Evolutionary conservation across 2,329 filamentous ascomycete genomes (phyloP).

Genomic region (Aureobasidium uvarum): DNA sequence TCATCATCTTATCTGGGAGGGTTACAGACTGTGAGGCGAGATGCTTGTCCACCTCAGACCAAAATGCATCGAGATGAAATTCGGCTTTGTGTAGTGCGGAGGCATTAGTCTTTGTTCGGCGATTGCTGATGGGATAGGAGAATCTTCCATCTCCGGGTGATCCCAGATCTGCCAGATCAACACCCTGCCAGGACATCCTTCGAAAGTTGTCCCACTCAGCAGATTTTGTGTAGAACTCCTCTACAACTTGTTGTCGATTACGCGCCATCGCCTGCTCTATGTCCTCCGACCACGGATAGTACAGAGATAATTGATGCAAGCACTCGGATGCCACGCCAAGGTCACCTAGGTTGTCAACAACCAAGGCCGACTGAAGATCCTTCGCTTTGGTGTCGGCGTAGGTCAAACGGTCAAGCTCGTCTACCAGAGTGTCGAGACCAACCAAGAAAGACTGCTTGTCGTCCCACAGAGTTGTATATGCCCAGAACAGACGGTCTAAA

Average conservation of each 20-base stretch:
- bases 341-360: slow-evolving; percentile 9
- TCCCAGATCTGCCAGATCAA: slow-evolving; percentile 18
- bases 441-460: not conserved
- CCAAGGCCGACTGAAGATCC: slow-evolving; percentile 1
- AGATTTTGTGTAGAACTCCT: slow-evolving; percentile 7
- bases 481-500: slow-evolving; percentile 13
- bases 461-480: slow-evolving; percentile 10
- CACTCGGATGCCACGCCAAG: slow-evolving; percentile 13
- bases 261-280: not conserved
- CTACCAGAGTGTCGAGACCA: slow-evolving; percentile 4
- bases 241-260: slow-evolving; percentile 6
- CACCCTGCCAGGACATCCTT: slow-evolving; percentile 28
- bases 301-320: slow-evolving; percentile 19
- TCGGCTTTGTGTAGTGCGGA: slow-evolving; percentile 50
- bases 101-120: slow-evolving; percentile 48
- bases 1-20: slow-evolving; percentile 18
- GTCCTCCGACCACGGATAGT: slow-evolving; percentile 28
- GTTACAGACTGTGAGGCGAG: not conserved
- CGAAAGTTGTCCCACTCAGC: slow-evolving; percentile 8
- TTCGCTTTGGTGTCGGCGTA: slow-evolving; percentile 13
- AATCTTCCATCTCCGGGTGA: slow-evolving; percentile 42
- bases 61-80: slow-evolving; percentile 50
- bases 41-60: slow-evolving; percentile 36
- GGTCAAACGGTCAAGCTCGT: slow-evolving; percentile 9
- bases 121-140: slow-evolving; percentile 50